A percentile compares a stretch with the other conserved stretches of the same genome.
These are phyloP conservation scores for Mycena sanguinolenta DNA, from an alignment of 768 basidiomycete genomes.

Conservation along the genomic window DNA sequence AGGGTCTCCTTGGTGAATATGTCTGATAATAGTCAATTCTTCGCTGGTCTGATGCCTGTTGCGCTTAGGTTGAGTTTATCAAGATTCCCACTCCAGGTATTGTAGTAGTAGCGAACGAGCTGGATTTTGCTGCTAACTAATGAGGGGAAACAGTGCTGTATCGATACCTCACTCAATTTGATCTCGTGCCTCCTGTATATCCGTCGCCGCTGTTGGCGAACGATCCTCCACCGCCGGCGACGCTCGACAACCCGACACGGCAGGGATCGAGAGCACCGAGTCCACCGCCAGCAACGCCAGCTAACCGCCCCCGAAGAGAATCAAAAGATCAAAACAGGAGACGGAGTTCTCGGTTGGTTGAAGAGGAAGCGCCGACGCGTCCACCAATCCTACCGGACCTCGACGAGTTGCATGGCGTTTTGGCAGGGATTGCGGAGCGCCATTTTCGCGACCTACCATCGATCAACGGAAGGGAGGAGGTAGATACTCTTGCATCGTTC, in stretches of 20 bases:
- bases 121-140: neutral
- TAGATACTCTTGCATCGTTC: conserved; percentile 85
- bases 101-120: neutral
- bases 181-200: conserved; percentile 77
- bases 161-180: conserved; percentile 80
- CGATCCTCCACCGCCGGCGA: conserved; percentile 79
- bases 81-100: conserved; percentile 67
- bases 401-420: conserved; percentile 72
- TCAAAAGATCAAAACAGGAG: conserved; percentile 68
- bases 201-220: conserved; percentile 77
- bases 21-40: conserved; percentile 6
- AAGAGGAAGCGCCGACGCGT: conserved; percentile 69
- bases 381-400: conserved; percentile 80
- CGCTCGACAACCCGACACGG: conserved; percentile 64
- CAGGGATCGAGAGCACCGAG: conserved; percentile 65
- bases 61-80: conserved; percentile 77
- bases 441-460: conserved; percentile 76
- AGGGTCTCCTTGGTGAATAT: conserved; percentile 56
- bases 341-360: conserved; percentile 79
- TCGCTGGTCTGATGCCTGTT: conserved; percentile 15
- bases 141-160: conserved; percentile 59
- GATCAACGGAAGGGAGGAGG: conserved; percentile 73
- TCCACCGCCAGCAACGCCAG: conserved; percentile 66
- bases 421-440: conserved; percentile 78
- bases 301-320: conserved; percentile 81